Base-by-base conservation (phyloP, 176 grass and related monocot species). In the Oryza nivara region DNA sequence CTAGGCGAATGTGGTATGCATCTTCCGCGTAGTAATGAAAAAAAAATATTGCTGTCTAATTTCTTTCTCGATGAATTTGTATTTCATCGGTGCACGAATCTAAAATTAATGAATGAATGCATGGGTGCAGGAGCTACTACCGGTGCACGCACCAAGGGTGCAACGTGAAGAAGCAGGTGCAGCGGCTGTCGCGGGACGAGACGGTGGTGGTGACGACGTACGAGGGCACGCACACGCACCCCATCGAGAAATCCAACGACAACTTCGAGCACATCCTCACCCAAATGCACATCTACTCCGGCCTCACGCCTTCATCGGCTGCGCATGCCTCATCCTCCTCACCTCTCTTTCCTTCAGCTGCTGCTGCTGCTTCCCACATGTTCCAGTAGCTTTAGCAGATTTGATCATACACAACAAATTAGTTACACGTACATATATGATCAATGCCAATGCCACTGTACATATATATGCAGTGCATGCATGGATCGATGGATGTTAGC, bases 141-240 rank as follows among this genome's bases (percentile, higher is more conserved):
- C 86, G 95, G 68, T 97, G 95, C 70, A 97, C 95, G 11, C 78
- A 91, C 71, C 88, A 97, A 89, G 95, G 92, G 12, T 97, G 95
- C 88, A 92, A 88, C 38, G 95, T 97, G 71, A 97, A 97, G 86
- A 97, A 97, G 88, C 95, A 97, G 86, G 88, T 97, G 35, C 95
- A 97, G 23, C 88, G 95, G 44, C 66, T 94, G 16, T 89, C 92
- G 6, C 77, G 64, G 38, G 95, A 94, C 11, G 92, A 97, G 85
- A 82, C 67, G 0, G 84, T 94, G 23, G 95, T 97, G 34, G 90
- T 94, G 47, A 97, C 95, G 0, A 97, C 95, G 1, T 94, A 97
- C 3, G 95, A 97, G 70, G 95, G 95, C 26, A 86, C 89, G 28
- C 95, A 97, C 16, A 94, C 84, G 1, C 95, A 97, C 80, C 78